Conservation (phyloP, 768 basidiomycete genomes). For the Boletus rex-veris region DNA sequence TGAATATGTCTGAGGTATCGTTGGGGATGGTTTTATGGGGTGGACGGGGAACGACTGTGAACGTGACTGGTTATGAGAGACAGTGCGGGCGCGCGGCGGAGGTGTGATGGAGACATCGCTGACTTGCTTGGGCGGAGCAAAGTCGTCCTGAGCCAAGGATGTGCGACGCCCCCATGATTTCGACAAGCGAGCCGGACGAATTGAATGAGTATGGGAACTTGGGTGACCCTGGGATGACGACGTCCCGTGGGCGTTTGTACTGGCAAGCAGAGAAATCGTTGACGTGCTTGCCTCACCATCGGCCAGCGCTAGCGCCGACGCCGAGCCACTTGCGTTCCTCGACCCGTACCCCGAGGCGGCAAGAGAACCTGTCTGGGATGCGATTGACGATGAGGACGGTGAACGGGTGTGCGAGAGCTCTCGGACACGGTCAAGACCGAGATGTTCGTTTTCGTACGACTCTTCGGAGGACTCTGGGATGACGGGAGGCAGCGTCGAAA, state of each 20-base stretch:
- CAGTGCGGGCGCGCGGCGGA: conserved; percentile 23
- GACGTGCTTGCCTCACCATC: conserved; percentile 23
- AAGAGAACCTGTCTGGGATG: conserved; percentile 13
- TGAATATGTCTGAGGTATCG: conserved; percentile 19
- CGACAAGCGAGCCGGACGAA: conserved; percentile 7
- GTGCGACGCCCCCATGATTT: conserved; percentile 12
- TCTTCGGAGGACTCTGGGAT: conserved; percentile 24
- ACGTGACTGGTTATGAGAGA: conserved; percentile 18
- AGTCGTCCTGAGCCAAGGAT: conserved; percentile 4
- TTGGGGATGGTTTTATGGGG: not conserved
- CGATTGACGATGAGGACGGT: conserved; percentile 13
- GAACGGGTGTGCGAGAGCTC: conserved; percentile 6
- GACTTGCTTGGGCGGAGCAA: not conserved
- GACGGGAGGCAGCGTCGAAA: conserved; percentile 25
- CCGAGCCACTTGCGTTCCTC: conserved; percentile 8
- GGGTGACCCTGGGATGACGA: conserved; percentile 21
- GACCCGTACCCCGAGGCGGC: conserved; percentile 18
- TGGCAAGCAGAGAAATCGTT: conserved; percentile 16
- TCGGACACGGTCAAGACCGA: not conserved
- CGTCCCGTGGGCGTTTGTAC: conserved; percentile 6
- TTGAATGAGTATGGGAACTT: not conserved
- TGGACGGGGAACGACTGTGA: conserved; percentile 10
- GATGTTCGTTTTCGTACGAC: conserved; percentile 4
- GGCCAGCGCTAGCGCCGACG: conserved; percentile 1
- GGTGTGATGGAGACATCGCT: conserved; percentile 2